Conservation (phyloP, 2,329 filamentous ascomycete genomes). For the Oidium heveae region DNA sequence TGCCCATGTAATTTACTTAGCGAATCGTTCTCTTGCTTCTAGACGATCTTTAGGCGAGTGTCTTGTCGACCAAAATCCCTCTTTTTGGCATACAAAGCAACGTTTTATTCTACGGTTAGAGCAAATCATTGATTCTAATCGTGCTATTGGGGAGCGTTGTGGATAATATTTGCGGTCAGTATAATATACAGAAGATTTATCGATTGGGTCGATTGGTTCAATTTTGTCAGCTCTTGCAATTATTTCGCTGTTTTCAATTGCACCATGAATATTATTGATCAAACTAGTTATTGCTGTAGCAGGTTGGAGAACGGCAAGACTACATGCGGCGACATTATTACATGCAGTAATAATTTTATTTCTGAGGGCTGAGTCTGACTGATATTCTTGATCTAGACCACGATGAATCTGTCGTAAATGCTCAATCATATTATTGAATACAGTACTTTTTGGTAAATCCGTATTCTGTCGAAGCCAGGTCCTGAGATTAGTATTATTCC, state of each 20-base stretch:
- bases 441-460: background rate
- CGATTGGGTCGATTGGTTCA: background rate
- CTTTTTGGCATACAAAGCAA: background rate
- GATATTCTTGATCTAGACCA: background rate
- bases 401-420: background rate
- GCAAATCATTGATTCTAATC: background rate
- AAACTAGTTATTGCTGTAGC: background rate
- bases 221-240: background rate
- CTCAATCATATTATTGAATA: background rate
- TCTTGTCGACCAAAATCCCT: background rate
- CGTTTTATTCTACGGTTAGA: background rate
- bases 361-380: background rate
- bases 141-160: too few relatives aligned
- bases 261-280: background rate
- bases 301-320: background rate
- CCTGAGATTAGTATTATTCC: background rate
- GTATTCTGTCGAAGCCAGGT: background rate
- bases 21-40: background rate
- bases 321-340: background rate
- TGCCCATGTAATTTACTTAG: background rate
- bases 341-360: conserved; percentile 1
- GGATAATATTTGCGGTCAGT: background rate
- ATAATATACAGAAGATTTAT: background rate
- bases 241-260: background rate
- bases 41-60: background rate